A percentile compares a stretch with the other conserved stretches of the same genome.
Evolutionary conservation across 768 basidiomycete genomes (phyloP).

Genomic region (Paxillus ammoniavirescens): DNA sequence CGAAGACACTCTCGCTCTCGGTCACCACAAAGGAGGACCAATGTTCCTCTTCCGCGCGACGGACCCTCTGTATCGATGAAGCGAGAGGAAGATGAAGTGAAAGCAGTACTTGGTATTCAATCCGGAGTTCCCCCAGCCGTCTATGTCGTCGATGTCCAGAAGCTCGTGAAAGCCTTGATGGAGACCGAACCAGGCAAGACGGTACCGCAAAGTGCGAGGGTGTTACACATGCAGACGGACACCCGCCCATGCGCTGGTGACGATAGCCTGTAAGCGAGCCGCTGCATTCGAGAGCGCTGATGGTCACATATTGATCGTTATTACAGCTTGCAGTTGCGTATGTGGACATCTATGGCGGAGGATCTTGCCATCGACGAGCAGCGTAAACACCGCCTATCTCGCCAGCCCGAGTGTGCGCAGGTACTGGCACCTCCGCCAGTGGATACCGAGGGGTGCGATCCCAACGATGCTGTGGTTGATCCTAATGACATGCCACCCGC

Average conservation of each 20-base stretch:
- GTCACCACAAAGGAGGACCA: constrained; percentile 4
- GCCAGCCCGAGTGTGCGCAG: constrained; percentile 10
- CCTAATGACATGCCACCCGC: constrained; percentile 11
- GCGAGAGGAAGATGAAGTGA: neutral
- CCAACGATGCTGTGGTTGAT: constrained; percentile 5
- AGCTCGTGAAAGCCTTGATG: constrained; percentile 41
- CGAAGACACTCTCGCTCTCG: constrained; percentile 7
- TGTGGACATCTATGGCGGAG: constrained; percentile 48
- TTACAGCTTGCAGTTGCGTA: constrained; percentile 38
- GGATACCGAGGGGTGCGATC: constrained; percentile 3
- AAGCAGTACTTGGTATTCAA: neutral
- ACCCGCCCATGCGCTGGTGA: constrained; percentile 49
- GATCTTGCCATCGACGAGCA: constrained; percentile 48
- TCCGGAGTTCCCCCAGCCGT: constrained; percentile 19
- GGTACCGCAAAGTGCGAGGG: constrained; percentile 32
- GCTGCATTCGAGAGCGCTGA: neutral
- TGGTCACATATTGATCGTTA: neutral
- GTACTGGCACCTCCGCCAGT: constrained; percentile 10
- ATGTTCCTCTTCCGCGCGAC: neutral
- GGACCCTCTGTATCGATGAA: constrained; percentile 5
- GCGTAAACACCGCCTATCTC: constrained; percentile 17
- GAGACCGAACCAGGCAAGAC: constrained; percentile 23
- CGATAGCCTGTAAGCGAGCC: constrained; percentile 44
- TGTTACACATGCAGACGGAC: constrained; percentile 32
- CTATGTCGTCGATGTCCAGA: constrained; percentile 41